Percentiles rank a stretch among this genome's conserved stretches.
These are phyloP conservation scores for Colletotrichum karsti DNA, from an alignment of 2,329 filamentous ascomycete genomes.

Conservation along the genomic window DNA sequence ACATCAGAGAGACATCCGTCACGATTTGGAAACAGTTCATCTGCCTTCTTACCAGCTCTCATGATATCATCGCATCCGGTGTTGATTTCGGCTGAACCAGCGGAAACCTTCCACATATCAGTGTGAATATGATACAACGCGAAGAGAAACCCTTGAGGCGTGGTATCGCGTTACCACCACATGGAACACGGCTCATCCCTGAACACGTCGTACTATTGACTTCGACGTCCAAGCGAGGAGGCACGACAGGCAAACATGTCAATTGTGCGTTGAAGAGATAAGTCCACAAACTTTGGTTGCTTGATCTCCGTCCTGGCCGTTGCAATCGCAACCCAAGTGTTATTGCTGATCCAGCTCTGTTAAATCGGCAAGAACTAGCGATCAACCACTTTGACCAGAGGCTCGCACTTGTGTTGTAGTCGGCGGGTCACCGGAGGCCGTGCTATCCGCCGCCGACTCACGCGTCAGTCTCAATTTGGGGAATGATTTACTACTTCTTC, in stretches of 20 bases:
- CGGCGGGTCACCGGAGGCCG: neutral
- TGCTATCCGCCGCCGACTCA: neutral
- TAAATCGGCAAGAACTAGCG: neutral
- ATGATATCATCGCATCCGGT: neutral
- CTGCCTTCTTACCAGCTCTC: neutral
- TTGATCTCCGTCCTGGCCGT: neutral
- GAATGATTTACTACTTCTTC: neutral
- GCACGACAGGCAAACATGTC: neutral
- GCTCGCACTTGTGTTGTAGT: neutral
- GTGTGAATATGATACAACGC: neutral
- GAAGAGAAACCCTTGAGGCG: neutral
- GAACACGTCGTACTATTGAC: neutral
- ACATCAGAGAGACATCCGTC: neutral
- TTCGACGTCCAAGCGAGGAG: neutral
- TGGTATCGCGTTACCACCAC: neutral
- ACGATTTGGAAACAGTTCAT: neutral
- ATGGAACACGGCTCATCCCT: neutral
- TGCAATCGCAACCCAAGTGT: neutral
- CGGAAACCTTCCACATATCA: neutral
- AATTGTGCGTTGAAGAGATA: neutral
- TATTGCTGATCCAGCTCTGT: neutral
- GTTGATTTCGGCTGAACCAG: neutral
- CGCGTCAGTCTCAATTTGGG: neutral
- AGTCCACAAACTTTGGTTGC: neutral
- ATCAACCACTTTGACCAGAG: neutral